Conservation (phyloP, 1,284 basidiomycete genomes). For the Sanghuangporus baumii region DNA sequence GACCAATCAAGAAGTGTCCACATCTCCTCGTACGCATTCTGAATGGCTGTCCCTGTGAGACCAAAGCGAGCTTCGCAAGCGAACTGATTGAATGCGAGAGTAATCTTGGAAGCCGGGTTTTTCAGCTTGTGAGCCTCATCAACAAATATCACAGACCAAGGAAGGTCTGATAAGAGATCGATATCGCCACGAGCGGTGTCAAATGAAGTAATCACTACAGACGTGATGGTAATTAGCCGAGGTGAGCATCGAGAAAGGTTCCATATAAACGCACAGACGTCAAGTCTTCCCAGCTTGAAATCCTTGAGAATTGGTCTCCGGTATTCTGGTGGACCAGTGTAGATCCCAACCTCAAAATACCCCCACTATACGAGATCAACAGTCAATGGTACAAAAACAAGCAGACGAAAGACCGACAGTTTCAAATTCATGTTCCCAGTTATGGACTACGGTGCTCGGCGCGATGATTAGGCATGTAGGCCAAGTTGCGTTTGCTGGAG, state of each 20-base stretch:
- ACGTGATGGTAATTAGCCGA: not conserved
- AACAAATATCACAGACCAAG: constrained; percentile 68
- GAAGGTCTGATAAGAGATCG: constrained; percentile 52
- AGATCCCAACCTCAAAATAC: constrained; percentile 74
- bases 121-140: constrained; percentile 85
- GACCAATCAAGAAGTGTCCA: constrained; percentile 83
- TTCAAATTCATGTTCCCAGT: constrained; percentile 79
- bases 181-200: constrained; percentile 67
- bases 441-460: constrained; percentile 70
- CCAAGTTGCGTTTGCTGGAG: constrained; percentile 63
- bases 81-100: constrained; percentile 60
- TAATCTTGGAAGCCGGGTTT: constrained; percentile 59
- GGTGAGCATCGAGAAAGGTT: not conserved
- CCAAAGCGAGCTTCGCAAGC: constrained; percentile 60
- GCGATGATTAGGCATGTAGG: constrained; percentile 80
- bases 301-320: constrained; percentile 54
- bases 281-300: constrained; percentile 69
- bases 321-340: constrained; percentile 44
- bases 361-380: constrained; percentile 57
- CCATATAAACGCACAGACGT: constrained; percentile 51
- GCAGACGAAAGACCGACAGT: constrained; percentile 39
- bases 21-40: constrained; percentile 80
- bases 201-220: constrained; percentile 64
- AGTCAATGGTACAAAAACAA: not conserved
- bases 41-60: constrained; percentile 79